Conservation (phyloP, 139 green algal genomes). For the Astrephomene gubernaculifera region DNA sequence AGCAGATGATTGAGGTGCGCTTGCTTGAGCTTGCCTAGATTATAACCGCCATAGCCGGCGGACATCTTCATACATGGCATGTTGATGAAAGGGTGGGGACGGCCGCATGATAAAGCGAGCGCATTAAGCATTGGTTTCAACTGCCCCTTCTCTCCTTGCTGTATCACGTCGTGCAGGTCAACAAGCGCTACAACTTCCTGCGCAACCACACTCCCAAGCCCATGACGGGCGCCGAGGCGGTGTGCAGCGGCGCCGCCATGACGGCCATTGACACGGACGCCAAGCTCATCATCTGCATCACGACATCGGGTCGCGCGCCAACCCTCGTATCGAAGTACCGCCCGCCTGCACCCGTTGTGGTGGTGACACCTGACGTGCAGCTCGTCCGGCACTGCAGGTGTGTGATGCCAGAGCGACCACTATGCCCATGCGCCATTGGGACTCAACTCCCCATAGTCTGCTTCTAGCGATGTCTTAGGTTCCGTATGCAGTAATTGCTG, state of each 20-base stretch:
- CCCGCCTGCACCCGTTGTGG: conserved; percentile 63
- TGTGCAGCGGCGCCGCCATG: conserved; percentile 58
- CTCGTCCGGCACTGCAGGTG: conserved; percentile 65
- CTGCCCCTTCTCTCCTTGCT: not conserved
- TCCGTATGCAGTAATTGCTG: no score
- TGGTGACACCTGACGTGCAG: conserved; percentile 60
- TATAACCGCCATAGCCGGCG: no score
- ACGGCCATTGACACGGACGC: conserved; percentile 81
- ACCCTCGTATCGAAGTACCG: conserved; percentile 72
- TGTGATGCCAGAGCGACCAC: no score
- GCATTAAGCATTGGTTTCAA: no score
- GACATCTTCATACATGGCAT: no score
- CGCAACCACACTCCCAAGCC: conserved; percentile 70
- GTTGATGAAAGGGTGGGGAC: no score
- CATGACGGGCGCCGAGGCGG: conserved; percentile 60
- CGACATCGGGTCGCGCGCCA: conserved; percentile 57
- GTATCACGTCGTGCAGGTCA: conserved; percentile 41
- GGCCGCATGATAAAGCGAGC: no score
- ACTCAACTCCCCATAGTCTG: no score
- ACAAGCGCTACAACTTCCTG: conserved; percentile 70
- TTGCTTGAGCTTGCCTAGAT: no score
- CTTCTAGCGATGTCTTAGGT: no score
- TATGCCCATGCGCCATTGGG: no score
- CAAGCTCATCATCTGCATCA: conserved; percentile 73
- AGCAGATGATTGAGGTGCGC: conserved; percentile 66